Conservation (phyloP, 257 asterid species). For the Anisodus tanguticus region DNA sequence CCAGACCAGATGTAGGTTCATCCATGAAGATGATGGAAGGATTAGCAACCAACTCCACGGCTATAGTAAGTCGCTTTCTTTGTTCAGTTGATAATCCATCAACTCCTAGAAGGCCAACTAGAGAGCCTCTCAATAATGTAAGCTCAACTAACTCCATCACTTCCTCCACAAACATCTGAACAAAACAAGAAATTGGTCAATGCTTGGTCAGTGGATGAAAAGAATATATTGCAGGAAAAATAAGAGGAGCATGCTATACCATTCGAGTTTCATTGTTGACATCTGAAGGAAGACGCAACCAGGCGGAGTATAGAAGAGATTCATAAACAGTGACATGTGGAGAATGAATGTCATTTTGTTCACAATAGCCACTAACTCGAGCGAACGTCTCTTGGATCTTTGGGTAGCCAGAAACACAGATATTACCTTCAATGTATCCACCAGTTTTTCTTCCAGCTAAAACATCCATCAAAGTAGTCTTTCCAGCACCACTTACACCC, state of each 20-base stretch:
- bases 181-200: not conserved
- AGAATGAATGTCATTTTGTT: slow-evolving; percentile 74
- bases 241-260: slow-evolving; percentile 38
- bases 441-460: slow-evolving; percentile 73
- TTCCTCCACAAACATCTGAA: slow-evolving; percentile 76
- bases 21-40: slow-evolving; percentile 82
- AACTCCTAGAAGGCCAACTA: slow-evolving; percentile 74
- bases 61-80: slow-evolving; percentile 69
- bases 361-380: slow-evolving; percentile 73
- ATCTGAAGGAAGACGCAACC: slow-evolving; percentile 69
- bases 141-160: slow-evolving; percentile 76
- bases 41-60: slow-evolving; percentile 69
- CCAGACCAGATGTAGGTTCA: slow-evolving; percentile 74
- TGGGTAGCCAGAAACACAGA: slow-evolving; percentile 63
- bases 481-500: slow-evolving; percentile 82
- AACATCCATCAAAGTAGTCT: slow-evolving; percentile 75
- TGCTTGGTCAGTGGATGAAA: not conserved
- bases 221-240: not conserved
- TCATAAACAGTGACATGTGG: slow-evolving; percentile 72
- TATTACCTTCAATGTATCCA: slow-evolving; percentile 68
- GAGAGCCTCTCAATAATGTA: slow-evolving; percentile 46
- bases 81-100: slow-evolving; percentile 72
- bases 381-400: slow-evolving; percentile 73
- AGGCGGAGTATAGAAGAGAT: slow-evolving; percentile 67
- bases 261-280: slow-evolving; percentile 51